Conservation (phyloP, 2,329 filamentous ascomycete species). For the Pseudogymnoascus sp. region DNA sequence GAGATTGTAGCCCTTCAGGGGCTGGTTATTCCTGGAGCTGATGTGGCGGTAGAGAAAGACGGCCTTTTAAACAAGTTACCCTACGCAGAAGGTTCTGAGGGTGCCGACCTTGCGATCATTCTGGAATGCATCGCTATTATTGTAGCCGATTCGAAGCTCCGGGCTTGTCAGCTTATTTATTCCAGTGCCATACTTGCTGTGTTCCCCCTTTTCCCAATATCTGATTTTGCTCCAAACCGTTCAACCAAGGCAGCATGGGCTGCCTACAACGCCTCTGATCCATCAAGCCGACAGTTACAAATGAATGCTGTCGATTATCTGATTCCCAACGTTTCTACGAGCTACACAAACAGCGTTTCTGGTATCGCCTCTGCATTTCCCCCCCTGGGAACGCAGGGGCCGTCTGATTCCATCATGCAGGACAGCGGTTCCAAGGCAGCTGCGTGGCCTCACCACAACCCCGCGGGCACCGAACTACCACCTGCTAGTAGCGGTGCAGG, state of each 20-base stretch:
- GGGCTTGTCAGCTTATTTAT: conserved; percentile 63
- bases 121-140: conserved; percentile 72
- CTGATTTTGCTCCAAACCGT: conserved; percentile 44
- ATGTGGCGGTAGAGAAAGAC: conserved; percentile 42
- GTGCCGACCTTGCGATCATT: conserved; percentile 57
- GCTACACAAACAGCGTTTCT: conserved; percentile 39
- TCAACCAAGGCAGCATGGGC: conserved; percentile 45
- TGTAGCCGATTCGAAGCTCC: conserved; percentile 69
- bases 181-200: conserved; percentile 63
- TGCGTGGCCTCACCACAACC: conserved; percentile 17
- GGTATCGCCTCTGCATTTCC: conserved; percentile 17
- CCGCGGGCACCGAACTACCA: neutral
- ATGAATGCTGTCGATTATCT: conserved; percentile 58
- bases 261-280: conserved; percentile 45
- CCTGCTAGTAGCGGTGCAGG: conserved; percentile 23
- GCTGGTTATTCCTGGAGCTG: conserved; percentile 59
- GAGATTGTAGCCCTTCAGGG: conserved; percentile 62
- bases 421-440: conserved; percentile 18
- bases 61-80: conserved; percentile 53
- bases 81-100: conserved; percentile 46
- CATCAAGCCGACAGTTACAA: conserved; percentile 28
- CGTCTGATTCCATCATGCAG: conserved; percentile 9
- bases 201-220: conserved; percentile 47
- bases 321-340: conserved; percentile 39
- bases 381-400: neutral